phyloP scores from a whole-genome alignment of 2,329 filamentous ascomycete genomes.

The Colletotrichum limetticola region DNA sequence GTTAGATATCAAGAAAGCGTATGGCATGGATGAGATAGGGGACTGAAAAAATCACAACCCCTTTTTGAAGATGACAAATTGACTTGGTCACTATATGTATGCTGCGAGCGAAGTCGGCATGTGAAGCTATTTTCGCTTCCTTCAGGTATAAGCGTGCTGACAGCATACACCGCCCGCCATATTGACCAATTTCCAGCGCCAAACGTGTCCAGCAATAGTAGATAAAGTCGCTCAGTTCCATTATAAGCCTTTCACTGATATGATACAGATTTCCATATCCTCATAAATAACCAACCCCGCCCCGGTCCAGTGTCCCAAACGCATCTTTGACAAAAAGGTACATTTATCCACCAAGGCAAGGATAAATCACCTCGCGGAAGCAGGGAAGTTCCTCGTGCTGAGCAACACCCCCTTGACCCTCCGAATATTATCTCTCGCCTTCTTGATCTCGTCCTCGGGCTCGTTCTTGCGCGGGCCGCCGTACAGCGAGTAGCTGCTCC shows the following conservation, averaged over 20 bases:
- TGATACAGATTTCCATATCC: background rate
- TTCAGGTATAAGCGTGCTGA: background rate
- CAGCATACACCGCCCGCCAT: background rate
- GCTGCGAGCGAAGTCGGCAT: background rate
- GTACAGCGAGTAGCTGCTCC: conserved; percentile 52
- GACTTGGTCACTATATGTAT: background rate
- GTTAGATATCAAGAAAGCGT: background rate
- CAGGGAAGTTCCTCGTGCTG: conserved; percentile 79
- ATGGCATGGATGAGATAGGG: background rate
- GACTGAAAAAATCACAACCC: background rate
- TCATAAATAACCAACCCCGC: background rate
- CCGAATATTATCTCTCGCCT: conserved; percentile 79
- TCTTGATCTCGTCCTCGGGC: conserved; percentile 77
- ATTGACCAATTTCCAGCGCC: no score
- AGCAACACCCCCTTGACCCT: conserved; percentile 83
- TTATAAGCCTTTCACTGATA: background rate
- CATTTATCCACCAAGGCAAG: background rate
- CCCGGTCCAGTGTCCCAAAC: background rate
- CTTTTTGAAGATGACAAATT: background rate
- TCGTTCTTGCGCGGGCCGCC: conserved; percentile 58
- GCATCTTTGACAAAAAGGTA: background rate
- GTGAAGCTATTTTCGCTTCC: background rate
- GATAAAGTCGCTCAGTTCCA: background rate
- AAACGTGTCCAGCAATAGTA: background rate
- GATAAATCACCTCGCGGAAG: conserved; percentile 44